Evolutionary conservation across 805 yeast species (phyloP), one percentile per base, ranked within the genome.

Genomic region (Nakazawaea ernobii): DNA sequence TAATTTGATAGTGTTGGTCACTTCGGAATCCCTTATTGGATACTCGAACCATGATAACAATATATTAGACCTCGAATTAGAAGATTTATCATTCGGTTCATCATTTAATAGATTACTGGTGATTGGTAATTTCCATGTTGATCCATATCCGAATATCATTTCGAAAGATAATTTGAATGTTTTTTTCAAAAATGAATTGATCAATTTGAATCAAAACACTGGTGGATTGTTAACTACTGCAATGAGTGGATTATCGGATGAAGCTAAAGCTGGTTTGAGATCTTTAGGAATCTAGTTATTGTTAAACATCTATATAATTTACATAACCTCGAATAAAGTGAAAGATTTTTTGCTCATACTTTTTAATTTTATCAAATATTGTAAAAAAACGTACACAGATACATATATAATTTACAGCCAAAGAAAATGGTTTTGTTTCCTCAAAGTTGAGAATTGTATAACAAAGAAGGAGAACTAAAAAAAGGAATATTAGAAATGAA

Each of bases 51-150:
- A 70, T 28, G 65, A 70, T 32, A 63, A 20, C 24, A 20, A 63
- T 35, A 82, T 77, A 42, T 57, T 75, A 17, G 84, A 83, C 53
- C 56, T 76, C 29, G 90, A 85, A 45, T 59, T 75, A 26, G 96
- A 90, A 52, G 75, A 84, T 43, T 61, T 73, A 2, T 72, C 94
- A 2, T 94, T 91, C 65, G 98, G 98, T 2, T 84, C 97, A 0
- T 80, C 83, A 45, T 94, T 79, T 64, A 86, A 95, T 45, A 82
- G 77, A 58, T 70, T 94, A 50, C 79, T 76, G 1, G 76, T 86
- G 2, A 81, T 90, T 42, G 72, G 77, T 32, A 65, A 66, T 13
- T 79, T 73, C 52, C 74, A 83, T 3, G 71, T 78, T 53, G 97
- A 94, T 65, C 96, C 97, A 1, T 61, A 80, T 29, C 75, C 80